Evolutionary conservation across 108 stramenopile genomes (phyloP).

Genomic region (Cyclotella cryptica): DNA sequence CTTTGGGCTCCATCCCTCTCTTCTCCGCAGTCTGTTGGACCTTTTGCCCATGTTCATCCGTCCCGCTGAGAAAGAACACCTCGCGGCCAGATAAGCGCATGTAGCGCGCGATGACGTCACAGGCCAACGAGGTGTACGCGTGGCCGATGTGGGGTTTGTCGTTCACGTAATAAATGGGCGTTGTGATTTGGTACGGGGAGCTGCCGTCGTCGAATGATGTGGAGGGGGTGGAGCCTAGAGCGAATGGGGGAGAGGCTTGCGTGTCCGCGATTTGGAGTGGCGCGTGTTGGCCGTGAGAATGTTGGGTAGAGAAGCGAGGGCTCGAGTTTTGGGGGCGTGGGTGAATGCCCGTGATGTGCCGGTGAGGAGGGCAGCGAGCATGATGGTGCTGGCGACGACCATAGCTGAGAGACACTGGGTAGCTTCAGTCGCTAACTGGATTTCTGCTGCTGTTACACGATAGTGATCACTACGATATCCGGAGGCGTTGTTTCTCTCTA

Average conservation of each 20-base stretch:
- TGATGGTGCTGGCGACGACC: neutral
- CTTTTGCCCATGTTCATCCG: slow-evolving; percentile 99
- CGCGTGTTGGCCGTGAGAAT: too few relatives aligned
- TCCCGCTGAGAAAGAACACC: slow-evolving; percentile 95
- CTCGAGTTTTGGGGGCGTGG: neutral
- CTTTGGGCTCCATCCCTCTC: slow-evolving; percentile 75
- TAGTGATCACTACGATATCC: too few relatives aligned
- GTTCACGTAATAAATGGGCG: slow-evolving; percentile 99
- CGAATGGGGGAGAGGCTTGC: neutral
- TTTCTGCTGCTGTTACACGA: too few relatives aligned
- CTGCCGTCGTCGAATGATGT: slow-evolving; percentile 76
- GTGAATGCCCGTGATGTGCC: slow-evolving; percentile 15
- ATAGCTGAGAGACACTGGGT: neutral
- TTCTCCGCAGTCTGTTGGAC: slow-evolving; percentile 89
- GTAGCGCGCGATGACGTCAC: slow-evolving; percentile 96
- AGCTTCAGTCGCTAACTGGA: too few relatives aligned
- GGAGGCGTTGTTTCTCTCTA: too few relatives aligned
- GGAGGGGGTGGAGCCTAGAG: slow-evolving; percentile 4
- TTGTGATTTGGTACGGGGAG: slow-evolving; percentile 94
- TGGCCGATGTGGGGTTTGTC: slow-evolving; percentile 99
- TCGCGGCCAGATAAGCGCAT: slow-evolving; percentile 90
- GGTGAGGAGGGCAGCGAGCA: neutral
- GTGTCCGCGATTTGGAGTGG: neutral
- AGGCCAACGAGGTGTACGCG: slow-evolving; percentile 96
- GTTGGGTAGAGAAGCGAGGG: neutral